Evolutionary conservation across 495 filamentous ascomycete genomes (phyloP).

Genomic region (Entonaema liquescens): DNA sequence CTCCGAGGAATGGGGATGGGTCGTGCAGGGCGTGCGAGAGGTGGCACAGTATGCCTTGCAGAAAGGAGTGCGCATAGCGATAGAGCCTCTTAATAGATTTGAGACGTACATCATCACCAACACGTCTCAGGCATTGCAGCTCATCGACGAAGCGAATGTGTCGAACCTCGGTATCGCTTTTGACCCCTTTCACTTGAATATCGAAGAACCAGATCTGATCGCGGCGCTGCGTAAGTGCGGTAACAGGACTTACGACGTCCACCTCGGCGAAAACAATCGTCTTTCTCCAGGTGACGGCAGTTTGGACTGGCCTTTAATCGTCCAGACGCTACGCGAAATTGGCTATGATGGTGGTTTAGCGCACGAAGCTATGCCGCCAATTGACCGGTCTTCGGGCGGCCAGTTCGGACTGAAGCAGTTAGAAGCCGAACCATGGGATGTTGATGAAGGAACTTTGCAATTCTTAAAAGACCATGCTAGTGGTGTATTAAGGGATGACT

Average conservation of each 20-base stretch:
- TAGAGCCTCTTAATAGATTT: slow-evolving; percentile 45
- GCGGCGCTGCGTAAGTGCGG: slow-evolving; percentile 37
- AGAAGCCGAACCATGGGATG: slow-evolving; percentile 33
- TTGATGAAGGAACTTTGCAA: slow-evolving; percentile 33
- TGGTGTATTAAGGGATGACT: slow-evolving; percentile 42
- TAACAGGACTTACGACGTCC: slow-evolving; percentile 37
- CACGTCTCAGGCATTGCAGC: slow-evolving; percentile 35
- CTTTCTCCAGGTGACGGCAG: slow-evolving; percentile 40
- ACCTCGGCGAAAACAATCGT: slow-evolving; percentile 44
- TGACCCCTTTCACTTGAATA: slow-evolving; percentile 43
- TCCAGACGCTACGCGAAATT: slow-evolving; percentile 33
- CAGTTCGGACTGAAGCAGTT: slow-evolving; percentile 30
- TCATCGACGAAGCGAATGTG: slow-evolving; percentile 34
- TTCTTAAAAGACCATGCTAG: slow-evolving; percentile 45
- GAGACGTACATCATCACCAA: slow-evolving; percentile 44
- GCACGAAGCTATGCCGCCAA: slow-evolving; percentile 42
- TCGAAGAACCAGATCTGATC: slow-evolving; percentile 42
- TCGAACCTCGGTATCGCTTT: slow-evolving; percentile 41
- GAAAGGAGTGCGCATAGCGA: slow-evolving; percentile 29
- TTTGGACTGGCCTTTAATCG: slow-evolving; percentile 38
- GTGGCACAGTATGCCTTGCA: slow-evolving; percentile 32
- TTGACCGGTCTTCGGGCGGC: slow-evolving; percentile 38
- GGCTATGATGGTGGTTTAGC: slow-evolving; percentile 42
- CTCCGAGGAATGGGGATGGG: slow-evolving; percentile 43
- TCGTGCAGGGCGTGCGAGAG: slow-evolving; percentile 39